Conservation (phyloP, 305 asterid species). For the Andrographis paniculata region DNA sequence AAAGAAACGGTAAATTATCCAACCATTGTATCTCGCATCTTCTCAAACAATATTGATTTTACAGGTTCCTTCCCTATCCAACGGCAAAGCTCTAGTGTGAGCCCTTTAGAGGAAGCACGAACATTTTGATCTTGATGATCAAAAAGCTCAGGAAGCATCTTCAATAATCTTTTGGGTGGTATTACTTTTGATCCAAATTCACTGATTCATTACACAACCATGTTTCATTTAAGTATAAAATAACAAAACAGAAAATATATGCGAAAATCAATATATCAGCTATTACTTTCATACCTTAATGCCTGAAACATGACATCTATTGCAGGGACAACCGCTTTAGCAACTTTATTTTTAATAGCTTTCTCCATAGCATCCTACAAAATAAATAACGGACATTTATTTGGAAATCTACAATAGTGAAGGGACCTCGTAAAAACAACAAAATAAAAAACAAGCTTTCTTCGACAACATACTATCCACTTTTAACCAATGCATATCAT, state of each 20-base stretch:
- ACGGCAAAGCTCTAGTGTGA: conserved; percentile 96
- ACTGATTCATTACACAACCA: conserved; percentile 42
- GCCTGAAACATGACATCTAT: conserved; percentile 99
- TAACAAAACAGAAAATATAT: conserved; percentile 9
- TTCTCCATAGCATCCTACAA: conserved; percentile 99
- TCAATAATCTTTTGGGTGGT: conserved; percentile 93
- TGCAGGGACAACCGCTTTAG: conserved; percentile 99
- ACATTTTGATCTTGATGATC: conserved; percentile 99
- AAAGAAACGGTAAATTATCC: background rate
- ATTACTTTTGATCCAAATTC: conserved; percentile 94
- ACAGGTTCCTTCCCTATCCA: conserved; percentile 99
- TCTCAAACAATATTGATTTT: conserved; percentile 89
- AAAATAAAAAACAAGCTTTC: no score
- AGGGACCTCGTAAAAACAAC: conserved; percentile 11
- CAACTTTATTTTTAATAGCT: conserved; percentile 94
- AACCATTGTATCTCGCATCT: conserved; percentile 99
- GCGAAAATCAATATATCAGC: conserved; percentile 9
- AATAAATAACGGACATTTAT: conserved; percentile 12
- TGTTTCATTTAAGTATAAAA: conserved; percentile 22
- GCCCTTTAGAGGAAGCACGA: conserved; percentile 95
- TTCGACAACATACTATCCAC: no score
- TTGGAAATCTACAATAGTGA: conserved; percentile 9
- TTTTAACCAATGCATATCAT: no score
- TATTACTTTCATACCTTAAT: conserved; percentile 54
- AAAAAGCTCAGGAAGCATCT: conserved; percentile 99